Evolutionary conservation across 2,329 filamentous ascomycete species (phyloP).

Genomic region (Cladophialophora chaetospira): DNA sequence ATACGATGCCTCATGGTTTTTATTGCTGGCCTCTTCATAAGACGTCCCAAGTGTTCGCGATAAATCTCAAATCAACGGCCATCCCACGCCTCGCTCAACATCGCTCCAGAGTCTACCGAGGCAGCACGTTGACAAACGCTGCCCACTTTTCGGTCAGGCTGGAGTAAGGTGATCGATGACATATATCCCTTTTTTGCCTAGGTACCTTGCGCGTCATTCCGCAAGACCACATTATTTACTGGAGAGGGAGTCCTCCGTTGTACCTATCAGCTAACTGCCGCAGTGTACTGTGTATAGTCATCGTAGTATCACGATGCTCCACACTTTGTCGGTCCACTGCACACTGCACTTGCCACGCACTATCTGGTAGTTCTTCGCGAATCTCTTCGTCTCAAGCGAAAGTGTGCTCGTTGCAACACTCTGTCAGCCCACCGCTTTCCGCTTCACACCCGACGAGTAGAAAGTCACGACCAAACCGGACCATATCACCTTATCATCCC

Average conservation of each 20-base stretch:
- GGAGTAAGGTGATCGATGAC: constrained; percentile 1
- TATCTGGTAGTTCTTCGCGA: background rate
- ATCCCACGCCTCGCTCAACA: background rate
- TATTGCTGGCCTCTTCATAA: no score
- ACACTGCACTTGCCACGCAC: background rate
- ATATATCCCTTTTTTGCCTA: background rate
- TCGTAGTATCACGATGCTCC: background rate
- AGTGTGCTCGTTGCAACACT: background rate
- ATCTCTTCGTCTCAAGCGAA: background rate
- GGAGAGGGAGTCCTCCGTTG: background rate
- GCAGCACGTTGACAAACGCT: no score
- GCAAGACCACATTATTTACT: background rate
- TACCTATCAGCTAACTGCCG: background rate
- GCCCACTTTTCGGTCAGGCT: no score
- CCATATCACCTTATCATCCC: constrained; percentile 7
- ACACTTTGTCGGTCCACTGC: background rate
- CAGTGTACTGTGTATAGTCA: background rate
- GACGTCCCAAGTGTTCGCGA: no score
- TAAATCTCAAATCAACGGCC: no score
- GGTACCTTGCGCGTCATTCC: background rate
- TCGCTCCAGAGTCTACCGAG: background rate
- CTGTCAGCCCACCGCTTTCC: constrained; percentile 8
- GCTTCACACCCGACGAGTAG: background rate
- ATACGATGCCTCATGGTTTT: no score
- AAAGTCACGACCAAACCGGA: background rate